phyloP scores from a whole-genome alignment of 2,329 filamentous ascomycete species.

The Fonsecaea pugnacius region DNA sequence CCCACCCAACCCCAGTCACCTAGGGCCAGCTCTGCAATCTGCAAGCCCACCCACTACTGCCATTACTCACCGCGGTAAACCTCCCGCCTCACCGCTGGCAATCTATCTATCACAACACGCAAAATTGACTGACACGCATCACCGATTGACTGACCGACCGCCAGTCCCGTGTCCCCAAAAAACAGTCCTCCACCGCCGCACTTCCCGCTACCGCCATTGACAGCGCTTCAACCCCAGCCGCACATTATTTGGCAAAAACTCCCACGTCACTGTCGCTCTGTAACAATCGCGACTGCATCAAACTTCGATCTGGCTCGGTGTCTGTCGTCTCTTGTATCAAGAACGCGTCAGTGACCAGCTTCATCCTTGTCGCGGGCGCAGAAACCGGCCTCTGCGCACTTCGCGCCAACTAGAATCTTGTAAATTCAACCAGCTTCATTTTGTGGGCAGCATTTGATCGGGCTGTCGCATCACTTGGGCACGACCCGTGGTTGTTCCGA shows the following conservation, averaged over 20 bases:
- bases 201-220: constrained; percentile 4
- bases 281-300: constrained; percentile 1
- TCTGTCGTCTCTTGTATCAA: background rate
- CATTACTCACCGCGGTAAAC: constrained; percentile 19
- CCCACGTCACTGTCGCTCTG: constrained; percentile 11
- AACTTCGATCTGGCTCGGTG: background rate
- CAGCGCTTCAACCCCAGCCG: constrained; percentile 7
- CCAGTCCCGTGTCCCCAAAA: constrained; percentile 16
- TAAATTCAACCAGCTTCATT: constrained; percentile 19
- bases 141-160: constrained; percentile 14
- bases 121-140: constrained; percentile 12
- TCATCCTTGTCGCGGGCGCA: constrained; percentile 12
- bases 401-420: constrained; percentile 10
- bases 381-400: background rate
- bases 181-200: constrained; percentile 5
- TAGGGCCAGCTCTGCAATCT: constrained; percentile 21
- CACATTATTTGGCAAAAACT: constrained; percentile 4
- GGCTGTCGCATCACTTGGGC: constrained; percentile 5
- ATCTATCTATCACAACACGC: constrained; percentile 14
- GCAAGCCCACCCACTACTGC: constrained; percentile 20
- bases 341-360: background rate
- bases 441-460: constrained; percentile 13
- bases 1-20: constrained; percentile 12
- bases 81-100: constrained; percentile 21
- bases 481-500: constrained; percentile 11